Conservation (phyloP, 371 early-diverging fungal species). For the Mortierella sp. region DNA sequence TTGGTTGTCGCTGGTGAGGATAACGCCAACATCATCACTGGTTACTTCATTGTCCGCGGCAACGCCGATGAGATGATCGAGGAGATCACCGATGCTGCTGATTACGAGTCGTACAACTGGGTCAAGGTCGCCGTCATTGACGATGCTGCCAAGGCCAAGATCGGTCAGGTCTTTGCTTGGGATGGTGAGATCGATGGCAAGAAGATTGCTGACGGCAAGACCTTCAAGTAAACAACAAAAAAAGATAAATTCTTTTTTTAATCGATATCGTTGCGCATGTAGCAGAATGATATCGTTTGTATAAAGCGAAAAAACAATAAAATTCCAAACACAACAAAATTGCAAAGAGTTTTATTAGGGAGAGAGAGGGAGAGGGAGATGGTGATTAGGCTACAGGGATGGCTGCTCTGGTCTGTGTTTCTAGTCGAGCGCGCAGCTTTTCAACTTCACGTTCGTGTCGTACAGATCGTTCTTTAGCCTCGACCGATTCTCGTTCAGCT, state of each 20-base stretch:
- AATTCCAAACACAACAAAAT: too few relatives aligned
- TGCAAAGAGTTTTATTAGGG: too few relatives aligned
- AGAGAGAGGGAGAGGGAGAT: too few relatives aligned
- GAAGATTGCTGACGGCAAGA: constrained; percentile 78
- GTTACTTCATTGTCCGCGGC: constrained; percentile 95
- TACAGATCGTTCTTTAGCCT: constrained; percentile 59
- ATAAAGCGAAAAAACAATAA: too few relatives aligned
- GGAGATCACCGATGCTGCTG: constrained; percentile 89
- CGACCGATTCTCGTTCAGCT: constrained; percentile 79
- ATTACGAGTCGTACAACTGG: constrained; percentile 89
- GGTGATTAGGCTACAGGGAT: constrained; percentile 37
- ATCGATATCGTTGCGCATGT: too few relatives aligned
- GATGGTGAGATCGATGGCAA: constrained; percentile 64
- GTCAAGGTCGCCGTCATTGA: constrained; percentile 72
- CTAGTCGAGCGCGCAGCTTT: constrained; percentile 49
- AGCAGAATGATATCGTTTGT: too few relatives aligned
- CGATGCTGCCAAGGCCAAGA: constrained; percentile 53
- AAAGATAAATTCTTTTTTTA: too few relatives aligned
- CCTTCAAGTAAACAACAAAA: constrained; percentile 79
- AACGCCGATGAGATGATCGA: constrained; percentile 77
- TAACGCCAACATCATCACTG: constrained; percentile 90
- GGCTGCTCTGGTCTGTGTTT: constrained; percentile 16
- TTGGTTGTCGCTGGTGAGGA: constrained; percentile 88
- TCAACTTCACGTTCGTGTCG: constrained; percentile 57
- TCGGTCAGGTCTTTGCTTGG: constrained; percentile 65